Percentiles rank a stretch among this genome's conserved stretches.
Evolutionary conservation across 371 early-diverging fungal species (phyloP).

Genomic region (Mucor racemosus): DNA sequence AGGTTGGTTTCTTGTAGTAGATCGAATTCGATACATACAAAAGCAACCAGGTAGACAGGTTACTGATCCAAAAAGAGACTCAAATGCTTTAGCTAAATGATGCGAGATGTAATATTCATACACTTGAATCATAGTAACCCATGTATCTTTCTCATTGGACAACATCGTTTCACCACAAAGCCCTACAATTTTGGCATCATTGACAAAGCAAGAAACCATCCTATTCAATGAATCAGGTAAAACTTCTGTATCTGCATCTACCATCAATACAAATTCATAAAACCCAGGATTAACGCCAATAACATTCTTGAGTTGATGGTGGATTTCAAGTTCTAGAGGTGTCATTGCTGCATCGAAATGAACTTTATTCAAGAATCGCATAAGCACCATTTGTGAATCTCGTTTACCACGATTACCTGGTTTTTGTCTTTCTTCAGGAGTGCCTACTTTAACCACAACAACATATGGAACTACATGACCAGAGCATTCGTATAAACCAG

Average conservation of each 20-base stretch:
- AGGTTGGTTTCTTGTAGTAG: slow-evolving; percentile 83
- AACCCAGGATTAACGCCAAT: slow-evolving; percentile 86
- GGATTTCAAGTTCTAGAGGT: slow-evolving; percentile 92
- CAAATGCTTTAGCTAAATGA: slow-evolving; percentile 87
- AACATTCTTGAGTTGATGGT: slow-evolving; percentile 89
- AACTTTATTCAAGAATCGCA: slow-evolving; percentile 82
- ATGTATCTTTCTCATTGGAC: slow-evolving; percentile 86
- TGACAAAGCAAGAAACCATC: slow-evolving; percentile 77
- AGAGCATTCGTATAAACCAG: slow-evolving; percentile 91
- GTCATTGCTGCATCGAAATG: slow-evolving; percentile 80
- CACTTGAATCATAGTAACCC: slow-evolving; percentile 95
- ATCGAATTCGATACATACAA: slow-evolving; percentile 90
- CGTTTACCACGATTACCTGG: slow-evolving; percentile 92
- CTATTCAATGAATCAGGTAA: slow-evolving; percentile 70
- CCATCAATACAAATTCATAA: slow-evolving; percentile 71
- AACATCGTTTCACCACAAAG: slow-evolving; percentile 87
- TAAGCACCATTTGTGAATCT: slow-evolving; percentile 86
- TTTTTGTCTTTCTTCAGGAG: slow-evolving; percentile 68
- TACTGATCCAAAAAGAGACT: slow-evolving; percentile 85
- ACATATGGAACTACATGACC: slow-evolving; percentile 94
- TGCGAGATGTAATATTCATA: slow-evolving; percentile 91
- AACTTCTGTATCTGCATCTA: slow-evolving; percentile 76
- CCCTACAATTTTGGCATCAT: slow-evolving; percentile 83
- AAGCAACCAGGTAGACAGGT: slow-evolving; percentile 95
- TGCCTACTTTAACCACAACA: slow-evolving; percentile 95